A percentile compares a stretch with the other conserved stretches of the same genome.
Evolutionary conservation across 345 rosid species (phyloP).

Genomic region (Gossypium mustelinum): DNA sequence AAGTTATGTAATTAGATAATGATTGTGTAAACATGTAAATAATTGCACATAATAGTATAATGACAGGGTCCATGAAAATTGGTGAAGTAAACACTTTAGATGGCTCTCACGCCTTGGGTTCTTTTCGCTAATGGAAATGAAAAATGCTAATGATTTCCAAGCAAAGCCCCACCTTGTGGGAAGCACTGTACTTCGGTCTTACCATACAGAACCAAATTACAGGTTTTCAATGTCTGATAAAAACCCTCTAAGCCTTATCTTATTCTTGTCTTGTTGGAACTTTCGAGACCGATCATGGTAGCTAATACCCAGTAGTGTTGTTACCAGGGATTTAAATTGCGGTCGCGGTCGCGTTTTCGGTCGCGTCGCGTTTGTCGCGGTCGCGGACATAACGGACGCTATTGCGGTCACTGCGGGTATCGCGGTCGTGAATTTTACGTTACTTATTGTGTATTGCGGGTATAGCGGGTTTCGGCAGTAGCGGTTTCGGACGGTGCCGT

Average conservation of each 20-base stretch:
- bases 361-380: too few species aligned
- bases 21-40: too few species aligned
- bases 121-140: background rate
- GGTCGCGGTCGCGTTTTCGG: too few species aligned
- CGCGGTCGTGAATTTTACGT: too few species aligned
- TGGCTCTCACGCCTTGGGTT: background rate
- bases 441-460: too few species aligned
- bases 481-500: too few species aligned
- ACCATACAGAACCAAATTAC: background rate
- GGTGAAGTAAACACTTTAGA: background rate
- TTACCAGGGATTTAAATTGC: too few species aligned
- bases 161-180: conserved; percentile 1
- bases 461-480: too few species aligned
- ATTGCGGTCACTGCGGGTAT: too few species aligned
- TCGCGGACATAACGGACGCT: too few species aligned
- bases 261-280: background rate
- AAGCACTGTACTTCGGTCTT: conserved; percentile 9
- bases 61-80: background rate
- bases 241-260: background rate
- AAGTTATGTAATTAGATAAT: too few species aligned
- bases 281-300: background rate
- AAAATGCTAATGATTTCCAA: background rate
- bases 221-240: background rate
- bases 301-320: background rate
- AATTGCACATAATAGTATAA: too few species aligned